Percentiles rank a stretch among this genome's conserved stretches.
Conservation (phyloP, 2,329 filamentous ascomycete genomes). For the Aaosphaeria arxii region DNA sequence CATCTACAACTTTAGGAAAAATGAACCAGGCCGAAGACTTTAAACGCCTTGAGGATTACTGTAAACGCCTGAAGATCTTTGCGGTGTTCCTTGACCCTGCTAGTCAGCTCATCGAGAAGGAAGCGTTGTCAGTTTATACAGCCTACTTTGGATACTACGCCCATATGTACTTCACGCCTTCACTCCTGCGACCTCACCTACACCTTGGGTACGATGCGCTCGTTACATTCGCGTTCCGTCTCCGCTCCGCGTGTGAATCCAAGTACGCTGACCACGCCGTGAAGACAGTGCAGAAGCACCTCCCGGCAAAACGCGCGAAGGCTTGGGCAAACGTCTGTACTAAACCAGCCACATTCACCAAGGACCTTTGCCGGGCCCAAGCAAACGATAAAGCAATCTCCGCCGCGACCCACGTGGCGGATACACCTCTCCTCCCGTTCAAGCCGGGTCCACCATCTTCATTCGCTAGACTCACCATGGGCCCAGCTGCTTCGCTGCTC, state of each 20-base stretch:
- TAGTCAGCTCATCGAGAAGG: conserved; percentile 17
- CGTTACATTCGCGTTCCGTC: conserved; percentile 24
- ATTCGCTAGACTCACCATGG: conserved; percentile 24
- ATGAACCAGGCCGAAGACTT: conserved; percentile 20
- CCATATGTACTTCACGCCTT: conserved; percentile 21
- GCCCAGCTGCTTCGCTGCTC: conserved; percentile 12
- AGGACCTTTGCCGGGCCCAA: conserved; percentile 15
- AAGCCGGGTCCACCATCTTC: conserved; percentile 6
- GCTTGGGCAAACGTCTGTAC: conserved; percentile 24
- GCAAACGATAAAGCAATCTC: conserved; percentile 19
- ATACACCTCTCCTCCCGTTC: conserved; percentile 20
- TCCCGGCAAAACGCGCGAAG: conserved; percentile 14
- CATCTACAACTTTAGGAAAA: neutral
- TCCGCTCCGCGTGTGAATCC: conserved; percentile 18
- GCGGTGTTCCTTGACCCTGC: conserved; percentile 26
- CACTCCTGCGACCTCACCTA: conserved; percentile 16
- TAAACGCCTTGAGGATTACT: conserved; percentile 20
- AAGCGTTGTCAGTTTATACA: conserved; percentile 24
- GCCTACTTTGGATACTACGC: conserved; percentile 32
- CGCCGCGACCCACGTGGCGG: conserved; percentile 22
- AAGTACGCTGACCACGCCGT: conserved; percentile 18
- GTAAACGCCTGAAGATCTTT: conserved; percentile 18
- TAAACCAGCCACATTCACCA: conserved; percentile 16
- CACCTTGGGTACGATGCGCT: conserved; percentile 25
- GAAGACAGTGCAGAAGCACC: conserved; percentile 18